A percentile compares a stretch with the other conserved stretches of the same genome.
Evolutionary conservation across 768 basidiomycete genomes (phyloP).

Genomic region (Porpolomopsis calyptriformis): DNA sequence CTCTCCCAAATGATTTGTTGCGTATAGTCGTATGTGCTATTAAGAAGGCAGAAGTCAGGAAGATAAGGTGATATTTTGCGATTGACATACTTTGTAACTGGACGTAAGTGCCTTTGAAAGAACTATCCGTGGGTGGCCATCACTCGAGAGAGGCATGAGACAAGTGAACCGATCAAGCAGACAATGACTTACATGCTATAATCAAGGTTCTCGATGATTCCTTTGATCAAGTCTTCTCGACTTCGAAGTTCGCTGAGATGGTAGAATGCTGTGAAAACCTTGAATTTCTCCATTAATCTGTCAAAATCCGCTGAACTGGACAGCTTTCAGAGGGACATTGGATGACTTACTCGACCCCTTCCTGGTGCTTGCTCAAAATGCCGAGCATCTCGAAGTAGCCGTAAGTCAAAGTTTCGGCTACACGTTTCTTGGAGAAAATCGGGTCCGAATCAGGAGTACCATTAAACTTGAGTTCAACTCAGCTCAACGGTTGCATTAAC

Average conservation of each 20-base stretch:
- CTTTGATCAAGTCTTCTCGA: slow-evolving; percentile 85
- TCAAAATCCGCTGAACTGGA: slow-evolving; percentile 6
- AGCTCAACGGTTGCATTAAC: background rate
- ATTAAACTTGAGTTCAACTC: slow-evolving; percentile 44
- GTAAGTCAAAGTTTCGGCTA: slow-evolving; percentile 73
- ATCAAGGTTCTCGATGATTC: slow-evolving; percentile 84
- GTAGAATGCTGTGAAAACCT: slow-evolving; percentile 92
- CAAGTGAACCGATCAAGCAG: slow-evolving; percentile 1
- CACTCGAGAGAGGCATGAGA: slow-evolving; percentile 37
- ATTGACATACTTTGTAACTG: slow-evolving; percentile 59
- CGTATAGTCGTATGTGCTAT: slow-evolving; percentile 79
- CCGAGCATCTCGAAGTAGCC: slow-evolving; percentile 97
- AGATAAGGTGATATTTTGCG: background rate
- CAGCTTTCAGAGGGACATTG: background rate
- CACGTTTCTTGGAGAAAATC: slow-evolving; percentile 73
- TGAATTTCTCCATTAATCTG: slow-evolving; percentile 83
- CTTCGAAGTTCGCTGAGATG: slow-evolving; percentile 85
- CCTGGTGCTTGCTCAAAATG: slow-evolving; percentile 73
- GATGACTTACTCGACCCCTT: slow-evolving; percentile 69
- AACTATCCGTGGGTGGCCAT: slow-evolving; percentile 89
- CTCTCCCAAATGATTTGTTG: slow-evolving; percentile 77
- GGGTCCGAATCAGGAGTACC: slow-evolving; percentile 64
- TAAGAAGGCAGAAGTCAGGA: slow-evolving; percentile 1
- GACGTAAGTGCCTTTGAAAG: slow-evolving; percentile 92
- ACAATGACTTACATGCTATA: slow-evolving; percentile 63